Base-by-base conservation (phyloP, 169 alveolate genomes). In the Cryptosporidium muris region DNA sequence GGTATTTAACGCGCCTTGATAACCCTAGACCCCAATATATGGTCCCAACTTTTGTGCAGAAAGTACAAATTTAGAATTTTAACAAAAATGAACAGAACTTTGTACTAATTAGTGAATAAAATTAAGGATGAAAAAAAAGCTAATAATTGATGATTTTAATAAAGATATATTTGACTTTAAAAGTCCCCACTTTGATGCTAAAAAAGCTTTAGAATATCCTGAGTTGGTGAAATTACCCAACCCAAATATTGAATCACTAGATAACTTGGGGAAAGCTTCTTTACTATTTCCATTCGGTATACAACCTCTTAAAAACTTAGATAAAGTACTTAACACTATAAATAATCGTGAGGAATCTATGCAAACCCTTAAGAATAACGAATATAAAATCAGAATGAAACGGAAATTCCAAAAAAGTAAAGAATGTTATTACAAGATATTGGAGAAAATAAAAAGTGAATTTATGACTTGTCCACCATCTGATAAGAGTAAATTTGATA, bases 211-310 rank as follows among this genome's bases (percentile, higher is more conserved):
- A 16, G 14, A 74, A 3, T 40, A 74, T 34, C 60, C 60, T 11
- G 68, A 74, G 42, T 9, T 11, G 40, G 85, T 74, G 14, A 54
- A 37, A 0, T 12, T 74, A 5, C 85, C 85, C 8, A 9, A 74
- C 4, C 25, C 25, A 60, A 37, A 74, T 58, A 58, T 68, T 42
- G 62, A 40, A 16, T 56, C 85, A 43, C 40, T 74, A 42, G 85
- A 74, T 4, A 74, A 74, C 36, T n/a, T 74, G 5, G 62, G 63
- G 47, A 74, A 74, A 37, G 85, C 85, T 7, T 54, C 53, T 16
- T 47, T 74, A 45, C 42, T 74, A 43, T 64, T 74, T 42, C 85
- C 85, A 9, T 74, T 74, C 9, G 74, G 67, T 4, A 62, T 74
- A 25, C 85, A 74, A 74, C 52, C 54, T 12, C 34, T 47, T 43